Evolutionary conservation across 2,329 filamentous ascomycete species (phyloP).

Genomic region (Colletotrichum liriopes): DNA sequence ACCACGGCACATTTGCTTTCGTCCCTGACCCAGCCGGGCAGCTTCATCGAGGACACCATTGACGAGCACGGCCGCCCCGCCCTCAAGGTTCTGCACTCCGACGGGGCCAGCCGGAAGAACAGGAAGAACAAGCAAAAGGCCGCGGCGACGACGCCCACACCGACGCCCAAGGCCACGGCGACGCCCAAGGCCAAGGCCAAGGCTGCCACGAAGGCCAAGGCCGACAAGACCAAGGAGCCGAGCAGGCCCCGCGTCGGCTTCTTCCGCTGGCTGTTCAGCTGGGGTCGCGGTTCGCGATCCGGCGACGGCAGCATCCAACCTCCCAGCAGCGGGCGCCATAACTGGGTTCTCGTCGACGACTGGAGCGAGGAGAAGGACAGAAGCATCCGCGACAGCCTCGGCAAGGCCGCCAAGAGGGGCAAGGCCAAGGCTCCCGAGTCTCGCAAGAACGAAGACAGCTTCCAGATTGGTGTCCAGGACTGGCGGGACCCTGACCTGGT

Average conservation of each 20-base stretch:
- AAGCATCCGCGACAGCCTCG: constrained; percentile 58
- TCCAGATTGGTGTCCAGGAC: constrained; percentile 88
- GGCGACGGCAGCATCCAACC: constrained; percentile 72
- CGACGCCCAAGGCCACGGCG: constrained; percentile 47
- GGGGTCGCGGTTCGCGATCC: constrained; percentile 50
- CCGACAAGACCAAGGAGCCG: background rate
- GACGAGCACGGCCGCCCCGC: constrained; percentile 73
- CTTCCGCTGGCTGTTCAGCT: constrained; percentile 62
- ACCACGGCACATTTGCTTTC: constrained; percentile 95
- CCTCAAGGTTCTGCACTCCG: constrained; percentile 67
- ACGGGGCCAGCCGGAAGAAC: constrained; percentile 54
- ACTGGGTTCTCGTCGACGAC: constrained; percentile 80
- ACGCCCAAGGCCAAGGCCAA: constrained; percentile 47
- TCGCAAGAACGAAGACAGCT: constrained; percentile 68
- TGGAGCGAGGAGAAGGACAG: constrained; percentile 72
- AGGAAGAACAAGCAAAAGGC: constrained; percentile 54
- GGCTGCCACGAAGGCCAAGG: background rate
- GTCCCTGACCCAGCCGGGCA: constrained; percentile 83
- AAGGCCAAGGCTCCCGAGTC: constrained; percentile 46
- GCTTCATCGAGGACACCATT: constrained; percentile 72
- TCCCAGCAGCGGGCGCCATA: constrained; percentile 80
- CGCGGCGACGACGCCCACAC: constrained; percentile 47
- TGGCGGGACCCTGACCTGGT: constrained; percentile 78
- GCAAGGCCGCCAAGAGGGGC: constrained; percentile 53
- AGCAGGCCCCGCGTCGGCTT: constrained; percentile 53